Base-by-base conservation (phyloP, 208 protist genomes). In the Trypanosoma vivax region DNA sequence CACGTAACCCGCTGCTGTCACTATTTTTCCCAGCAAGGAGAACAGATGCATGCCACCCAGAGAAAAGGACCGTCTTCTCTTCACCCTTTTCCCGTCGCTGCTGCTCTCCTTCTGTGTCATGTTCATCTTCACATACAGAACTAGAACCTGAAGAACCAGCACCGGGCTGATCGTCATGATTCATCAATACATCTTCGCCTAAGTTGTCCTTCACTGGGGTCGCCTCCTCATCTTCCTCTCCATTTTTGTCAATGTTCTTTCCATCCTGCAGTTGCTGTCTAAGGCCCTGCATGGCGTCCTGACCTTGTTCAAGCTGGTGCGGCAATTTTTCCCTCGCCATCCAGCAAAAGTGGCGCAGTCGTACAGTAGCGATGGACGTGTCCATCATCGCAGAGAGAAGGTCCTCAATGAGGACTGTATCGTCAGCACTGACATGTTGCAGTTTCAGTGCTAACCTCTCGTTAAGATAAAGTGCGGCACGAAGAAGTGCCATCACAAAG, bases 381-480 rank as follows among this genome's bases (percentile, higher is more conserved):
- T 94, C 87, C 83, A 94, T 91, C 87, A 94, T 91, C 56, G 79
- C 76, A 19, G 79, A 89, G 21, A 94, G 68, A 13, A 71, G 79
- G 52, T 91, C 81, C 50, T 94, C 87, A 40, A 94, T 85, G 6
- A 82, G 58, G 16, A 94, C 87, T 2, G 83, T 90, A 65, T 94
- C 87, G 1, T 70, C 66, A 5, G 83, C 74, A 47, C 74, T 78
- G 1, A 69, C 67, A 45, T 71, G 63, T 10, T 65, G 46, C 19
- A 94, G 66, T 58, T 83, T 76, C 48, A 76, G 64, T 16, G 74
- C 69, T 4, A 88, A 71, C 38, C 80, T 79, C 14, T 86, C 64
- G 19, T 65, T 52, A 13, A 94, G 61, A 57, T 82, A 94, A 21
- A 94, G 49, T 4, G 71, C 57, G 23, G 80, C 65, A 38, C 83